Percentiles rank a stretch among this genome's conserved stretches.
Evolutionary conservation across 192 early-diverging fungal genomes (phyloP).

Genomic region (Gaertneriomyces semiglobifer): DNA sequence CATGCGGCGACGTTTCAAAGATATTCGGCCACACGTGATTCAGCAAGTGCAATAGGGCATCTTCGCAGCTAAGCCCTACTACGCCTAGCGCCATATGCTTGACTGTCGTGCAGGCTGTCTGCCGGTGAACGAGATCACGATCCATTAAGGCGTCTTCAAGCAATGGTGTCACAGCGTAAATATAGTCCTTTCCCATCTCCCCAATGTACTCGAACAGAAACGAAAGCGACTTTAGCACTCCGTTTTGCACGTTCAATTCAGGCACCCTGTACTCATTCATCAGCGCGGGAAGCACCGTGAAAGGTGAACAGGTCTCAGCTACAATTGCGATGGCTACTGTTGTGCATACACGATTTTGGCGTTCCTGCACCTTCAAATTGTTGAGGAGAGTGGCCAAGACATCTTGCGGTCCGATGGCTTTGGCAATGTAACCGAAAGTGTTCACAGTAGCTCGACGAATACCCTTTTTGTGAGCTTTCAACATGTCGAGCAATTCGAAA

Average conservation of each 20-base stretch:
- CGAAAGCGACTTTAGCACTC: slow-evolving; percentile 88
- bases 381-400: slow-evolving; percentile 95
- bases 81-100: slow-evolving; percentile 96
- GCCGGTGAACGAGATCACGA: slow-evolving; percentile 95
- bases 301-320: slow-evolving; percentile 95
- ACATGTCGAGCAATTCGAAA: slow-evolving; percentile 94
- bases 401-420: slow-evolving; percentile 98
- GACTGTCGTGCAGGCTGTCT: slow-evolving; percentile 92
- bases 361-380: slow-evolving; percentile 98
- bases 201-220: slow-evolving; percentile 99
- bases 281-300: slow-evolving; percentile 94
- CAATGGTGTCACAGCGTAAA: slow-evolving; percentile 92
- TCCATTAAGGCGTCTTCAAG: slow-evolving; percentile 97
- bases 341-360: slow-evolving; percentile 98
- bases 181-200: slow-evolving; percentile 97
- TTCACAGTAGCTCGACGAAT: slow-evolving; percentile 95
- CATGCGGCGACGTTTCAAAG: slow-evolving; percentile 91
- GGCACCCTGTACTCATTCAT: slow-evolving; percentile 99
- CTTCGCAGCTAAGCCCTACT: slow-evolving; percentile 87
- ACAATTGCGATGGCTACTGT: slow-evolving; percentile 98
- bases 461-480: slow-evolving; percentile 93
- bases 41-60: slow-evolving; percentile 87
- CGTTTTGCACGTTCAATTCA: slow-evolving; percentile 99
- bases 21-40: slow-evolving; percentile 99
- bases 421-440: slow-evolving; percentile 99